phyloP scores from a whole-genome alignment of 306 rosid genomes.

The Erythrophleum fordii region DNA sequence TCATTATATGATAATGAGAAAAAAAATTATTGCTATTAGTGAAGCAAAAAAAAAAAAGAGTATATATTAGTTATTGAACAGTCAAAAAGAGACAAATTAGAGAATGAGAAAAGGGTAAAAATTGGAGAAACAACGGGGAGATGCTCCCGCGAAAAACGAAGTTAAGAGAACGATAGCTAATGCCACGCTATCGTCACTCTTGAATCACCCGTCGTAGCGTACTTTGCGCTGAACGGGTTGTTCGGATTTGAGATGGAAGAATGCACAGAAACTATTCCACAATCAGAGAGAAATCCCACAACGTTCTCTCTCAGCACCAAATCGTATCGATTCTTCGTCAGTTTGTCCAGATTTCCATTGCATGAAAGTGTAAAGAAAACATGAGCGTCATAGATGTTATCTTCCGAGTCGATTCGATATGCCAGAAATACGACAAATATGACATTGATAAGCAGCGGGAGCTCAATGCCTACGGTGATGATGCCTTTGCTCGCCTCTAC shows the following conservation, averaged over 20 bases:
- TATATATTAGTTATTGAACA: too few relatives aligned
- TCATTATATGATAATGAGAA: too few relatives aligned
- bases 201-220: not conserved
- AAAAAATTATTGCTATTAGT: too few relatives aligned
- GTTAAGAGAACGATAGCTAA: not conserved
- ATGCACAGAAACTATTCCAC: not conserved
- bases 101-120: not conserved
- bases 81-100: not conserved
- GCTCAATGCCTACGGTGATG: slow-evolving; percentile 72
- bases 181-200: not conserved
- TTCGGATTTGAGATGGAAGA: not conserved
- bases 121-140: not conserved
- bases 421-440: slow-evolving; percentile 74
- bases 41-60: too few relatives aligned
- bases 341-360: not conserved
- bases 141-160: not conserved
- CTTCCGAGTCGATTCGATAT: slow-evolving; percentile 76
- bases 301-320: not conserved
- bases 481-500: slow-evolving; percentile 65
- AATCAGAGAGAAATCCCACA: not conserved
- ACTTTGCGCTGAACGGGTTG: not conserved
- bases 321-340: not conserved
- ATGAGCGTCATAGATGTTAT: slow-evolving; percentile 79
- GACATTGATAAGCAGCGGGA: slow-evolving; percentile 80
- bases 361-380: slow-evolving; percentile 3